These are phyloP conservation scores for Thielaviopsis cerberus DNA, from an alignment of 2,329 filamentous ascomycete genomes.

Conservation along the genomic window DNA sequence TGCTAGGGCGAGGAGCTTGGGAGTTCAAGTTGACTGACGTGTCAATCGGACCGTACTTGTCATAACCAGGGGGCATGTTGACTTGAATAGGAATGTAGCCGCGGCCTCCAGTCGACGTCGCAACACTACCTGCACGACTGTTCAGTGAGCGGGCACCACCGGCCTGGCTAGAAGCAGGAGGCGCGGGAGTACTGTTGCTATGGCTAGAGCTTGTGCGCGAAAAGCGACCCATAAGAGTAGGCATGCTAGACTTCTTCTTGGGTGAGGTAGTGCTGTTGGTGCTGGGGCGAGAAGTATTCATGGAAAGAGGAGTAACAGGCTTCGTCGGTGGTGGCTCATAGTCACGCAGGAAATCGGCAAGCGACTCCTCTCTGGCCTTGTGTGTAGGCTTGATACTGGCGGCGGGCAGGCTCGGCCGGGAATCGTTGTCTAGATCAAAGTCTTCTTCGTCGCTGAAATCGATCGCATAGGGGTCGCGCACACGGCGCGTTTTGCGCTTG, in stretches of 20 bases:
- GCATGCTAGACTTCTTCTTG: conserved; percentile 46
- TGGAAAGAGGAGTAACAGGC: conserved; percentile 16
- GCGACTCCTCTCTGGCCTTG: conserved; percentile 38
- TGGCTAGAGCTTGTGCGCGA: conserved; percentile 22
- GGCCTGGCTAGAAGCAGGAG: conserved; percentile 15
- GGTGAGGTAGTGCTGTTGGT: conserved; percentile 21
- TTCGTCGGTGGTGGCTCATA: conserved; percentile 42
- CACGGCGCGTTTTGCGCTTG: conserved; percentile 54
- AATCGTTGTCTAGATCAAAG: conserved; percentile 30
- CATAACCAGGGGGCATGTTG: conserved; percentile 27
- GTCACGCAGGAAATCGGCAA: conserved; percentile 56
- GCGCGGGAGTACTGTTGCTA: conserved; percentile 16
- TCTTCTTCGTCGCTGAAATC: conserved; percentile 57
- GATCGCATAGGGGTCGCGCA: conserved; percentile 85
- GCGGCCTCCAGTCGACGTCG: conserved; percentile 19
- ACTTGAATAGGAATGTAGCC: conserved; percentile 37
- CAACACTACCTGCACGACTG: conserved; percentile 16
- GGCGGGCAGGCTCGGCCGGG: conserved; percentile 19
- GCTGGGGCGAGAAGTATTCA: conserved; percentile 20
- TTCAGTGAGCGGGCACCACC: conserved; percentile 20
- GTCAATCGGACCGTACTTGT: conserved; percentile 23
- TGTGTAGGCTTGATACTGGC: conserved; percentile 19
- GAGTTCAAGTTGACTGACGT: conserved; percentile 12
- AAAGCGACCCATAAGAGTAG: conserved; percentile 43
- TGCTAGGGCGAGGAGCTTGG: conserved; percentile 12